A percentile compares a stretch with the other conserved stretches of the same genome.
These are phyloP conservation scores for Aristolochia fimbriata DNA, from an alignment of 164 flowering plant species.

Conservation along the genomic window DNA sequence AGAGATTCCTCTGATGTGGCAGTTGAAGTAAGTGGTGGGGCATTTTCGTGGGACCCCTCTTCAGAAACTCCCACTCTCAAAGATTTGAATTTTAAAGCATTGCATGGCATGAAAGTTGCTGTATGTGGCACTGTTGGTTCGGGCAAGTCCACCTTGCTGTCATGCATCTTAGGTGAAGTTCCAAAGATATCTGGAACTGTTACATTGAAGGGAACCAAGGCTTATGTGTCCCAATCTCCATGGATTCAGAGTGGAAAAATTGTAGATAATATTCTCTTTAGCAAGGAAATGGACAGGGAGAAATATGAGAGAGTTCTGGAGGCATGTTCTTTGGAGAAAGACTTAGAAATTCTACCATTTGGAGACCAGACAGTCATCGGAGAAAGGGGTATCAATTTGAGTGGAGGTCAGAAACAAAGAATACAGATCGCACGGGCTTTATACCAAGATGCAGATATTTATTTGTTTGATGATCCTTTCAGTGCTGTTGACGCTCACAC, in stretches of 20 bases:
- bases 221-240: conserved; percentile 81
- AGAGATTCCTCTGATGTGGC: conserved; percentile 33
- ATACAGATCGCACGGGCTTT: conserved; percentile 85
- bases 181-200: conserved; percentile 34
- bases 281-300: conserved; percentile 63
- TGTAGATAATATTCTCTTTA: conserved; percentile 77
- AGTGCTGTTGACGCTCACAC: conserved; percentile 97
- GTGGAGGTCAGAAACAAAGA: conserved; percentile 93
- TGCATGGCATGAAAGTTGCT: conserved; percentile 41
- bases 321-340: conserved; percentile 71
- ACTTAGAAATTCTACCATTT: conserved; percentile 59
- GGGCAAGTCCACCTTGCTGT: conserved; percentile 53
- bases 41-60: conserved; percentile 18
- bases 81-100: conserved; percentile 30
- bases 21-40: conserved; percentile 44
- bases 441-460: conserved; percentile 81
- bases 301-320: conserved; percentile 61
- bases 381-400: conserved; percentile 84
- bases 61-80: conserved; percentile 24
- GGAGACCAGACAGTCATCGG: conserved; percentile 87
- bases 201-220: conserved; percentile 50
- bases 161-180: conserved; percentile 49
- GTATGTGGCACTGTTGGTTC: conserved; percentile 58
- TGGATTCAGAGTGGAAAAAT: conserved; percentile 91
- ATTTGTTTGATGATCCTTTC: conserved; percentile 84